phyloP scores from a whole-genome alignment of 2,329 filamentous ascomycete species.

The Botryosphaeria agaves region DNA sequence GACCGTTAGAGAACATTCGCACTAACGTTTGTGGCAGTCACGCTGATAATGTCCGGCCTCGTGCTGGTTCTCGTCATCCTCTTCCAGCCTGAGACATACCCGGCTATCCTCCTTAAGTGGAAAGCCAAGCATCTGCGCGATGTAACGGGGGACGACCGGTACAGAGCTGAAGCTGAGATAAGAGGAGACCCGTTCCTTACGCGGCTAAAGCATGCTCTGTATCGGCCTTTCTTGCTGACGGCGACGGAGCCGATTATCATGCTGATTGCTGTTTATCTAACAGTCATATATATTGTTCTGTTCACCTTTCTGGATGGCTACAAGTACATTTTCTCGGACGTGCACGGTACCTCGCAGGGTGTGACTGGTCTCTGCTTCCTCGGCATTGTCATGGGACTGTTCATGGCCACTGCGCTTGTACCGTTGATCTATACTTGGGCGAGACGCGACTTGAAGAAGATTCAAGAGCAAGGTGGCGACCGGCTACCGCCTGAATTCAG shows the following conservation, averaged over 20 bases:
- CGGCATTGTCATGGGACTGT: constrained; percentile 26
- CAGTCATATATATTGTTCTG: constrained; percentile 28
- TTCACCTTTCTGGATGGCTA: constrained; percentile 33
- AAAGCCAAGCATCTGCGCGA: constrained; percentile 13
- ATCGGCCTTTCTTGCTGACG: constrained; percentile 26
- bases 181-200: constrained; percentile 19
- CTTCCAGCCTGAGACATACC: constrained; percentile 32
- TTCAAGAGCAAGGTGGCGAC: constrained; percentile 19
- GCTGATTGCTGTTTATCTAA: constrained; percentile 26
- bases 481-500: constrained; percentile 34
- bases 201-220: constrained; percentile 19
- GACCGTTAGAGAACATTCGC: constrained; percentile 26
- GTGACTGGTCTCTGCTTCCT: constrained; percentile 30
- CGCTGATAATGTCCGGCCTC: constrained; percentile 9
- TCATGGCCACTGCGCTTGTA: constrained; percentile 18
- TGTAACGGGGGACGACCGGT: constrained; percentile 24
- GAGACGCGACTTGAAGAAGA: constrained; percentile 23
- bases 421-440: constrained; percentile 29
- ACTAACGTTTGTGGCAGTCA: too few relatives aligned
- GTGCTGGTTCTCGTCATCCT: constrained; percentile 13
- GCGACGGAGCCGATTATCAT: constrained; percentile 29
- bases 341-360: constrained; percentile 27
- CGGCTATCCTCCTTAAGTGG: constrained; percentile 17
- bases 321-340: constrained; percentile 32
- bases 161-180: constrained; percentile 28